Percentiles rank a stretch among this genome's conserved stretches.
phyloP scores from a whole-genome alignment of 2,329 filamentous ascomycete genomes.

The Arthrobotrys sinensis region DNA sequence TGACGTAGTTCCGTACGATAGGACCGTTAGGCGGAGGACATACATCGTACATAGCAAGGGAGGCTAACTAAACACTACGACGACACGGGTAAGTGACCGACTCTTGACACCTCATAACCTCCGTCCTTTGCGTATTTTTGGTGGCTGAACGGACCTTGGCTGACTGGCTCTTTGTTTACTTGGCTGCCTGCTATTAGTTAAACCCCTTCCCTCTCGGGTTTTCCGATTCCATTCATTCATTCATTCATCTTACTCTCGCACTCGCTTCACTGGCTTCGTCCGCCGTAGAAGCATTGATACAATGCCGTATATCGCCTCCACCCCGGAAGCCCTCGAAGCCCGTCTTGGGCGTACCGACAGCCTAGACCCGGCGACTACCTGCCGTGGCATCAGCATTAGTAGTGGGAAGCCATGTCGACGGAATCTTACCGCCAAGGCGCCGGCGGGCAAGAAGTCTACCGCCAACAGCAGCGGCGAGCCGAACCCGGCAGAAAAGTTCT shows the following conservation, averaged over 20 bases:
- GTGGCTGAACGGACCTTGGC: conserved; percentile 22
- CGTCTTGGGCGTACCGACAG: conserved; percentile 81
- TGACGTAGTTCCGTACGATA: conserved; percentile 31
- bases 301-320: conserved; percentile 79
- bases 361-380: conserved; percentile 85
- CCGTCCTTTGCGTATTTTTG: conserved; percentile 19
- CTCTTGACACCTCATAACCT: conserved; percentile 30
- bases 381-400: conserved; percentile 85
- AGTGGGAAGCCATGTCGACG: conserved; percentile 85
- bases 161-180: conserved; percentile 27
- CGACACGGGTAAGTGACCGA: conserved; percentile 12
- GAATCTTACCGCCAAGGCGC: conserved; percentile 73
- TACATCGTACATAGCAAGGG: background rate
- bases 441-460: conserved; percentile 63
- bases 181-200: conserved; percentile 24
- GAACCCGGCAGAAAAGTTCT: conserved; percentile 76
- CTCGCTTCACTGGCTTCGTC: conserved; percentile 1
- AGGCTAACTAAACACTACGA: background rate
- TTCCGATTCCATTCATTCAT: conserved; percentile 9
- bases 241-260: conserved; percentile 9
- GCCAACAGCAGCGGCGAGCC: conserved; percentile 68
- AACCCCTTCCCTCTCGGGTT: conserved; percentile 19
- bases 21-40: conserved; percentile 29
- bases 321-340: conserved; percentile 77
- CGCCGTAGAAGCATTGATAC: background rate